These are phyloP conservation scores for Erodium maritimum DNA, from an alignment of 345 rosid genomes.

Conservation along the genomic window DNA sequence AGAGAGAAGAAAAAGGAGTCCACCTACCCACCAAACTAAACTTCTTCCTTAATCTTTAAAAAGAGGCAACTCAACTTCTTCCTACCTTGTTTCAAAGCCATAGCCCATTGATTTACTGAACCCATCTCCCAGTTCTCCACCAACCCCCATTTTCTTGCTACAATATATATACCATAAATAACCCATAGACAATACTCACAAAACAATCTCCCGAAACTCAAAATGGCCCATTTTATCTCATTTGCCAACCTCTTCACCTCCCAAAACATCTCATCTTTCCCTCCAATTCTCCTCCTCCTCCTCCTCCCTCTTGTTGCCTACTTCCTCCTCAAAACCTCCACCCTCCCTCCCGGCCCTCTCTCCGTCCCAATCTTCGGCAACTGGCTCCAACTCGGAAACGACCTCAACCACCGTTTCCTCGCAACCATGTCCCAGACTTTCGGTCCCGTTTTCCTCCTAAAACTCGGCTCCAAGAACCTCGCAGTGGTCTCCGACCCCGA, in stretches of 20 bases:
- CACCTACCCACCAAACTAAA: background rate
- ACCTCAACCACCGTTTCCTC: constrained; percentile 43
- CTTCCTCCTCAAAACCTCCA: background rate
- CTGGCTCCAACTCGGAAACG: constrained; percentile 58
- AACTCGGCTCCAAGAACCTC: constrained; percentile 36
- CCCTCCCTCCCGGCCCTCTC: constrained; percentile 36
- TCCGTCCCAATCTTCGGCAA: constrained; percentile 47
- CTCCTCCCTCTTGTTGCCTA: background rate
- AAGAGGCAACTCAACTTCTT: background rate
- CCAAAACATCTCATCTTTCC: background rate
- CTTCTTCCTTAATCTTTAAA: background rate
- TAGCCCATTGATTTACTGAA: background rate
- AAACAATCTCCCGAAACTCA: background rate
- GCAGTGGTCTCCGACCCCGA: constrained; percentile 42
- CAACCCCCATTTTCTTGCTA: background rate
- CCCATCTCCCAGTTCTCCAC: background rate
- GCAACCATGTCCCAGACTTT: constrained; percentile 33
- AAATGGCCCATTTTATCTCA: background rate
- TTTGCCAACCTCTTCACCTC: background rate
- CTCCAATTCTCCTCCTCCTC: background rate
- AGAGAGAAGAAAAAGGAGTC: background rate
- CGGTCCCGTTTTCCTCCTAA: constrained; percentile 38
- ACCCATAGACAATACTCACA: background rate
- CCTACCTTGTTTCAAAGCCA: background rate
- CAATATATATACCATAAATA: background rate